These are phyloP conservation scores for Diaporthe citrichinensis DNA, from an alignment of 2,329 filamentous ascomycete genomes.

Conservation along the genomic window DNA sequence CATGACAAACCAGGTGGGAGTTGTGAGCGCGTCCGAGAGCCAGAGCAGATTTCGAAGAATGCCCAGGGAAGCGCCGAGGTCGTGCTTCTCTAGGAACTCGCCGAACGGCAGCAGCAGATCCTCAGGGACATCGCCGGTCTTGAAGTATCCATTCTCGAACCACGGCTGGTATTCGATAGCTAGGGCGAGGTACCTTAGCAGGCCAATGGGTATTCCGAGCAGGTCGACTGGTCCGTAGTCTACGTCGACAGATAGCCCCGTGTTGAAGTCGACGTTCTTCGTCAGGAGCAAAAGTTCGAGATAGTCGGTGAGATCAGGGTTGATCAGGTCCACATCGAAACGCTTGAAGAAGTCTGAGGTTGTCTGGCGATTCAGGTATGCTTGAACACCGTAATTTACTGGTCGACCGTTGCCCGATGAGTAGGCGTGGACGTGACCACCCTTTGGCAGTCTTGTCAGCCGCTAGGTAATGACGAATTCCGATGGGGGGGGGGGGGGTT, in stretches of 20 bases:
- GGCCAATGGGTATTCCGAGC: conserved; percentile 51
- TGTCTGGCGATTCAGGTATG: conserved; percentile 50
- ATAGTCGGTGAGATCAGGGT: conserved; percentile 40
- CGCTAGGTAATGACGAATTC: not conserved
- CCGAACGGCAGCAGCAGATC: conserved; percentile 29
- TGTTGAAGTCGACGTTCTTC: conserved; percentile 25
- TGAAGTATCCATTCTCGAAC: conserved; percentile 31
- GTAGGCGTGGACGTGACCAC: conserved; percentile 62
- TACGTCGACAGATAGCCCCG: not conserved
- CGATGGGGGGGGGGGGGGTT: no score
- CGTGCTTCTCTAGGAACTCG: conserved; percentile 32
- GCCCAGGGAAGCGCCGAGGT: conserved; percentile 27
- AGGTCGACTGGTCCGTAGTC: conserved; percentile 48
- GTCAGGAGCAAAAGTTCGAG: conserved; percentile 20
- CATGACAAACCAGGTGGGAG: conserved; percentile 25
- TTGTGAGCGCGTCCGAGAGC: conserved; percentile 31
- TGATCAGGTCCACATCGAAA: conserved; percentile 52
- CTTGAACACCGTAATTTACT: conserved; percentile 52
- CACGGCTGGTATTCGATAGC: conserved; percentile 24
- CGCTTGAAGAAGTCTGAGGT: conserved; percentile 55
- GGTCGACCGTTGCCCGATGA: conserved; percentile 49
- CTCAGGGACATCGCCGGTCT: conserved; percentile 24
- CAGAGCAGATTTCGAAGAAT: conserved; percentile 27
- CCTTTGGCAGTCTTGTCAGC: not conserved
- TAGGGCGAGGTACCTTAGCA: conserved; percentile 18